phyloP scores from a whole-genome alignment of 495 filamentous ascomycete species.

The Cercophora sp. region DNA sequence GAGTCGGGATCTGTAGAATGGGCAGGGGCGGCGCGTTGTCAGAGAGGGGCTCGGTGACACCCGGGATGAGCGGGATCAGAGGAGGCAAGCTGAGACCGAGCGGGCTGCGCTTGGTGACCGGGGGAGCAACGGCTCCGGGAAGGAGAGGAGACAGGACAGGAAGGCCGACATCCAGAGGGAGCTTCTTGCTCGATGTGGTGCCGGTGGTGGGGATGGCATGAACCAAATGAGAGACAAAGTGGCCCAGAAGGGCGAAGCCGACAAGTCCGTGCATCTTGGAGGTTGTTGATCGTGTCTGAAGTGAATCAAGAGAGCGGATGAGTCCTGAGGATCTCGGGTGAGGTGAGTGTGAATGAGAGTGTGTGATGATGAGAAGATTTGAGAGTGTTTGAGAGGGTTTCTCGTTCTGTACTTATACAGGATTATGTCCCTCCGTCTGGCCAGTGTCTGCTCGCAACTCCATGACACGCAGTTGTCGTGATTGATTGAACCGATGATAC shows the following conservation, averaged over 20 bases:
- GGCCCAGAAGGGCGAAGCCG: constrained; percentile 21
- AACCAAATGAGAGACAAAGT: constrained; percentile 18
- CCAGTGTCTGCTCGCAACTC: not conserved
- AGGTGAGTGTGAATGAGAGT: too few species aligned
- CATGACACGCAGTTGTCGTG: constrained; percentile 14
- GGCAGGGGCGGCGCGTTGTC: constrained; percentile 50
- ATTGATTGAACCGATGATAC: constrained; percentile 17
- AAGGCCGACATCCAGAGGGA: not conserved
- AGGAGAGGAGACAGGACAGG: not conserved
- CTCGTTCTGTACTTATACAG: constrained; percentile 14
- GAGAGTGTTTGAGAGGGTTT: constrained; percentile 11
- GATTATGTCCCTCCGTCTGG: not conserved
- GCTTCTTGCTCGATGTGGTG: not conserved
- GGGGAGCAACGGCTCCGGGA: not conserved
- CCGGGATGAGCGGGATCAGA: constrained; percentile 55
- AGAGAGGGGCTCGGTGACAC: constrained; percentile 53
- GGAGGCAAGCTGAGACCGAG: constrained; percentile 40
- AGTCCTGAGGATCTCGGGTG: constrained; percentile 3
- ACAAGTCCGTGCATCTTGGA: constrained; percentile 16
- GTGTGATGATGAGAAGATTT: constrained; percentile 10
- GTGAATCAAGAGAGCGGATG: constrained; percentile 4
- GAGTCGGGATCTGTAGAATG: constrained; percentile 56
- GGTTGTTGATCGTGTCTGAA: not conserved
- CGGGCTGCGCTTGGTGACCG: constrained; percentile 14
- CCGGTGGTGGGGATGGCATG: constrained; percentile 14